A percentile compares a stretch with the other conserved stretches of the same genome.
Conservation (phyloP, 2,329 filamentous ascomycete species). For the Diaporthe vexans region DNA sequence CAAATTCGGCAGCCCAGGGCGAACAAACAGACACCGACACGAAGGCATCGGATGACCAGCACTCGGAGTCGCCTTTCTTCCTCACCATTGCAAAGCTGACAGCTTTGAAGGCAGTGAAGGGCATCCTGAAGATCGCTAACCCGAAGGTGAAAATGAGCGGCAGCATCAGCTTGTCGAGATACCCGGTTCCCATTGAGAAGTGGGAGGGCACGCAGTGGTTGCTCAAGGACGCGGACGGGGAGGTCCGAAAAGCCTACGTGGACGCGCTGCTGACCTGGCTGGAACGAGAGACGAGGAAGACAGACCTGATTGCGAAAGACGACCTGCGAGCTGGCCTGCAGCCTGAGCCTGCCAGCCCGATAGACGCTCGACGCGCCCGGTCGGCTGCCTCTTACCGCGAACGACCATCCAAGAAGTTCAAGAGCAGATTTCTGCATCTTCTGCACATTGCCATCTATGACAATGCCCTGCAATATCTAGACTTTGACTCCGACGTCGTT, state of each 20-base stretch:
- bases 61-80: slow-evolving; percentile 66
- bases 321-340: slow-evolving; percentile 22
- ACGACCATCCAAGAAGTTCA: slow-evolving; percentile 64
- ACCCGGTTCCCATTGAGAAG: slow-evolving; percentile 81
- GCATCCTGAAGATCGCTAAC: slow-evolving; percentile 87
- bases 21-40: slow-evolving; percentile 64
- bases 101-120: slow-evolving; percentile 84
- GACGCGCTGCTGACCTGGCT: slow-evolving; percentile 90
- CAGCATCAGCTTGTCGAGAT: slow-evolving; percentile 76
- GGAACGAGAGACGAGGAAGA: slow-evolving; percentile 79
- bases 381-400: slow-evolving; percentile 77
- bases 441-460: slow-evolving; percentile 93
- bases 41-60: slow-evolving; percentile 55
- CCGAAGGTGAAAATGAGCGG: slow-evolving; percentile 70
- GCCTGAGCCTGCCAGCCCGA: slow-evolving; percentile 64
- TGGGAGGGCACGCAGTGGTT: slow-evolving; percentile 99
- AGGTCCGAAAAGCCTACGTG: slow-evolving; percentile 86
- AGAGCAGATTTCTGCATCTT: slow-evolving; percentile 83
- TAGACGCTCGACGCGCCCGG: slow-evolving; percentile 72
- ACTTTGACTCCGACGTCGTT: slow-evolving; percentile 80
- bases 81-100: slow-evolving; percentile 69
- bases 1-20: slow-evolving; percentile 58
- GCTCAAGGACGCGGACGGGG: slow-evolving; percentile 81
- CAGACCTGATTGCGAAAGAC: slow-evolving; percentile 63
- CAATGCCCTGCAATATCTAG: slow-evolving; percentile 80